Evolutionary conservation across 2,329 filamentous ascomycete species (phyloP).

Genomic region (Pseudogymnoascus sp.): DNA sequence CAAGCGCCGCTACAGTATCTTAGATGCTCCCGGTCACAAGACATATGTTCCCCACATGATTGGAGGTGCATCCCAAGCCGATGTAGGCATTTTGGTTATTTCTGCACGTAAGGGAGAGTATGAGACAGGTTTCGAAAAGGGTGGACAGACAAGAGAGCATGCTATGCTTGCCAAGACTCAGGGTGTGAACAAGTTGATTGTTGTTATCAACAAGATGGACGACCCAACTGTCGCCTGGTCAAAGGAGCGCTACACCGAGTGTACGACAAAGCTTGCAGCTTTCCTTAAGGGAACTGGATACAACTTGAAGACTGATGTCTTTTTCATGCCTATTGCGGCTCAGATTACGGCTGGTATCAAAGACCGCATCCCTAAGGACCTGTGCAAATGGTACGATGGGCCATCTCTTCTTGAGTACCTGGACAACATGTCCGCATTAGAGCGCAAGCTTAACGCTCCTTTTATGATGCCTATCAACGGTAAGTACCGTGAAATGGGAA

Average conservation of each 20-base stretch:
- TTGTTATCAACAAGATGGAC: conserved; percentile 99
- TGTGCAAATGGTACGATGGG: conserved; percentile 77
- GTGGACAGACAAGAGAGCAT: conserved; percentile 94
- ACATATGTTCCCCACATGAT: conserved; percentile 99
- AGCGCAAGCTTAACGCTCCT: conserved; percentile 92
- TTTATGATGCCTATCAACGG: conserved; percentile 99
- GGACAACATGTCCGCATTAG: conserved; percentile 84
- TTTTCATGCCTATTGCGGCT: conserved; percentile 93
- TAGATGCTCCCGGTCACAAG: conserved; percentile 96
- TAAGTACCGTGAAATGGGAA: conserved; percentile 97
- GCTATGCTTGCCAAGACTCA: conserved; percentile 97
- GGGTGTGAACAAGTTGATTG: conserved; percentile 91
- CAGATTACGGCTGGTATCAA: conserved; percentile 84
- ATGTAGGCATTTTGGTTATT: conserved; percentile 92
- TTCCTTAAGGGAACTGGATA: conserved; percentile 92
- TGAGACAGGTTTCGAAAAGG: conserved; percentile 95
- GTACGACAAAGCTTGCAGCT: conserved; percentile 74
- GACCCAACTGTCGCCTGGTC: conserved; percentile 95
- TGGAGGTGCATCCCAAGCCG: conserved; percentile 84
- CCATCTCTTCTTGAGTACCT: conserved; percentile 91
- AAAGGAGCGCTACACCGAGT: conserved; percentile 86
- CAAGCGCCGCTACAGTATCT: conserved; percentile 89
- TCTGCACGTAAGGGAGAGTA: conserved; percentile 97
- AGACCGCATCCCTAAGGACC: conserved; percentile 67
- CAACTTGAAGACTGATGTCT: conserved; percentile 86